These are phyloP conservation scores for Cicer cuneatum DNA, from an alignment of 306 rosid species.

Conservation along the genomic window DNA sequence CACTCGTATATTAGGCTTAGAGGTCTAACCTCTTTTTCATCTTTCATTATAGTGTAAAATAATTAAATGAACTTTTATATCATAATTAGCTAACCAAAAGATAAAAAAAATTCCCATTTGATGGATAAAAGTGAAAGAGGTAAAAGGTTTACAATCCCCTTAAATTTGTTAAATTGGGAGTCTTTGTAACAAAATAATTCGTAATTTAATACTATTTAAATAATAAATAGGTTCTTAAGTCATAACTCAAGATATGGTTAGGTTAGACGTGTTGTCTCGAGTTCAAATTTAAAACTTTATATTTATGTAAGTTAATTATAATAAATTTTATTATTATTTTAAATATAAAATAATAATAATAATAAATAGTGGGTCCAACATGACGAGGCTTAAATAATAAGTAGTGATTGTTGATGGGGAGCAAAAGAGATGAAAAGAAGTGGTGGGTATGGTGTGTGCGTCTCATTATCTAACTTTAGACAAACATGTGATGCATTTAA, in stretches of 20 bases:
- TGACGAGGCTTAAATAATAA: not conserved
- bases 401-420: slow-evolving; percentile 29
- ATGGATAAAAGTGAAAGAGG: slow-evolving; percentile 24
- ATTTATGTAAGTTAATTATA: too few relatives aligned
- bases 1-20: too few relatives aligned
- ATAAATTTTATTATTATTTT: too few relatives aligned
- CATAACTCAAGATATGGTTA: too few relatives aligned
- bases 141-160: slow-evolving; percentile 13
- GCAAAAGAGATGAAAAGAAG: slow-evolving; percentile 41
- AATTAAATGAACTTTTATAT: slow-evolving; percentile 24
- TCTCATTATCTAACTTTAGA: slow-evolving; percentile 52
- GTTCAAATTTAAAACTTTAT: too few relatives aligned
- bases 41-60: not conserved
- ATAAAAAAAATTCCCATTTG: slow-evolving; percentile 36
- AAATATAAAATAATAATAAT: too few relatives aligned
- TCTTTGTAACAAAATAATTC: slow-evolving; percentile 2
- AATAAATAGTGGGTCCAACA: slow-evolving; percentile 39
- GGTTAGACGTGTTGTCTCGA: too few relatives aligned
- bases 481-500: slow-evolving; percentile 64
- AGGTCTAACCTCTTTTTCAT: not conserved
- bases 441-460: slow-evolving; percentile 35
- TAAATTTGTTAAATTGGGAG: not conserved
- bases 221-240: not conserved
- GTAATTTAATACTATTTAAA: not conserved
- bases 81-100: slow-evolving; percentile 35